Base-by-base conservation (phyloP, 805 yeast genomes). In the Yarrowia alimentaria region DNA sequence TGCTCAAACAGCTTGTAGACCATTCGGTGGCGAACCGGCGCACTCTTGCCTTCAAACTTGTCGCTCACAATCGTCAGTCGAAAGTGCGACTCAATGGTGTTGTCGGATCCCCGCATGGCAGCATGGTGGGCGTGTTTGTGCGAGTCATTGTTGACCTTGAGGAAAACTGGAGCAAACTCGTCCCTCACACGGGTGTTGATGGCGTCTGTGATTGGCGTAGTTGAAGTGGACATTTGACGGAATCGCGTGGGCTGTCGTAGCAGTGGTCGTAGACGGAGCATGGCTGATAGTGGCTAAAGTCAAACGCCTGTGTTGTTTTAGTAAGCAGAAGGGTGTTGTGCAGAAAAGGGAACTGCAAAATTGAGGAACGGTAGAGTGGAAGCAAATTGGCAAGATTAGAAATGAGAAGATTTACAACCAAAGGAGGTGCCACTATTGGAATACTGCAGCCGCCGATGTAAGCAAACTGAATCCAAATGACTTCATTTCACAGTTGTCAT, bases 111-210 rank as follows among this genome's bases (percentile, higher is more conserved):
- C 49, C 80, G 75, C 70, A 87, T 75, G 1, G 94, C 89, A 53
- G 80, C 82, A 65, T 91, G 98, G 57, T 86, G 90, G 1, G 89
- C 79, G 66, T 91, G 98, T 63, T 85, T 85, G 66, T 79, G 80
- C 6, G 96, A 86, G 66, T 91, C 97, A 64, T 91, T 91, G 53
- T 70, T 71, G 5, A 91, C 74, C 24, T 74, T 57, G 77, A 71
- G 57, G 56, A 64, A 7, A 62, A 60, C 17, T 79, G 94, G 56
- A 68, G 60, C 40, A 73, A 73, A 52, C 26, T 62, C 64, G 5
- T 59, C 55, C 16, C 64, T 56, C 21, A 82, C 59, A 56, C 79
- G 80, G 2, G 62, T 55, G 30, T 67, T 64, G 30, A 82, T 79
- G 32, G 69, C 61, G 28, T 63, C 61, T 18, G 56, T 56, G 26